Percentiles rank a stretch among this genome's conserved stretches.
Conservation (phyloP, 2,329 filamentous ascomycete species). For the Xylaria sp. region DNA sequence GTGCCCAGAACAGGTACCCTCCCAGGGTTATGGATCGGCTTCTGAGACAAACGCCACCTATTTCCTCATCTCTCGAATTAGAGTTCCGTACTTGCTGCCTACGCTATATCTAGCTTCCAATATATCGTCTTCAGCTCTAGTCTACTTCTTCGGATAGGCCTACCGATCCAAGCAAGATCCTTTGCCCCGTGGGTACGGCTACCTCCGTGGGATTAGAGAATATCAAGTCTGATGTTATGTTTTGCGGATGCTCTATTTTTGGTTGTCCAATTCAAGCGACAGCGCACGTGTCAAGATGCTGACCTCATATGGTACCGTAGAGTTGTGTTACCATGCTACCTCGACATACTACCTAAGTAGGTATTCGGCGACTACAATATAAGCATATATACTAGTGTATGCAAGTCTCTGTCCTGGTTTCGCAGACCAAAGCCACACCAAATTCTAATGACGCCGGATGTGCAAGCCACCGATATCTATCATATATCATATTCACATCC, state of each 20-base stretch:
- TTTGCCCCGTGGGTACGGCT: not conserved
- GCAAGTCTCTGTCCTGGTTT: conserved; percentile 23
- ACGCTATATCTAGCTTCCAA: not conserved
- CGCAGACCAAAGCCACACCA: conserved; percentile 28
- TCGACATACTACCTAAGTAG: no score
- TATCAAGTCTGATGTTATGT: not conserved
- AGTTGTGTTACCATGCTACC: not conserved
- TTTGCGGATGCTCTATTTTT: conserved; percentile 11
- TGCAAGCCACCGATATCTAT: conserved; percentile 42
- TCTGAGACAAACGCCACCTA: conserved; percentile 17
- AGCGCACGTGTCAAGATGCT: conserved; percentile 10
- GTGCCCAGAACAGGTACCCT: not conserved
- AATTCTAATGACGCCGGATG: conserved; percentile 33
- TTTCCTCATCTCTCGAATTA: conserved; percentile 4
- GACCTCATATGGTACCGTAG: not conserved
- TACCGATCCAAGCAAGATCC: conserved; percentile 2
- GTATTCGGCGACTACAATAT: conserved; percentile 10
- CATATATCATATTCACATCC: conserved; percentile 43
- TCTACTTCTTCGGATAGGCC: not conserved
- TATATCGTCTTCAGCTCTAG: conserved; percentile 5
- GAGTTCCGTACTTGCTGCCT: not conserved
- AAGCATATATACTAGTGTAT: conserved; percentile 18
- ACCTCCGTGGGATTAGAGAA: not conserved
- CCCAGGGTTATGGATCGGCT: conserved; percentile 2
- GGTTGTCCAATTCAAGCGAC: not conserved